These are phyloP conservation scores for Boletellus sp. DNA, from an alignment of 768 basidiomycete species.

Conservation along the genomic window DNA sequence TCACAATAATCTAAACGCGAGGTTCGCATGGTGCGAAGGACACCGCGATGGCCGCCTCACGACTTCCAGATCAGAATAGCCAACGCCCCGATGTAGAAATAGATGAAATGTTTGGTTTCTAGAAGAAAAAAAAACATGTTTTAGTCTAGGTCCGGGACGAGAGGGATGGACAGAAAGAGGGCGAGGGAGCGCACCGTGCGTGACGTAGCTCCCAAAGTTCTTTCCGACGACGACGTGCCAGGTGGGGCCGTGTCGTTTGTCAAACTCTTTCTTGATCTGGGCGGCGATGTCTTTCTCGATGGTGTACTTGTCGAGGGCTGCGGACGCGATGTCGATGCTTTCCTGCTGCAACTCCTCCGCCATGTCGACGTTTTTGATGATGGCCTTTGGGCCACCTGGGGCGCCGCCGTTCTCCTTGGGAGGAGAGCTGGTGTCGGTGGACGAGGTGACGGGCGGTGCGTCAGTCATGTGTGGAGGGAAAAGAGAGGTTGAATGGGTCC, in stretches of 20 bases:
- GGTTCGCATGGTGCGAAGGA: background rate
- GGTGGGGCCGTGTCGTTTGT: constrained; percentile 86
- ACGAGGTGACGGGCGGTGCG: constrained; percentile 55
- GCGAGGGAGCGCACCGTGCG: constrained; percentile 66
- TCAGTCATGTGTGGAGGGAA: constrained; percentile 43
- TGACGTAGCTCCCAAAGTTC: constrained; percentile 98
- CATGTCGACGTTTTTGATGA: constrained; percentile 98
- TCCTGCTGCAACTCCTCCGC: constrained; percentile 94
- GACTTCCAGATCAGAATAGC: constrained; percentile 96
- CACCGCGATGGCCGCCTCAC: constrained; percentile 35
- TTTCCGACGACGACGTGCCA: constrained; percentile 99
- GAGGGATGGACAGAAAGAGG: background rate
- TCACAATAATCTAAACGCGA: constrained; percentile 24
- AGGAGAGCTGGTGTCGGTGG: constrained; percentile 49
- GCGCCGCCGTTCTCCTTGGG: constrained; percentile 38
- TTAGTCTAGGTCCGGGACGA: too few species aligned
- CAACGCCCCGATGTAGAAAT: constrained; percentile 92
- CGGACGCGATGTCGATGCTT: constrained; percentile 81
- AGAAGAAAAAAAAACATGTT: constrained; percentile 4
- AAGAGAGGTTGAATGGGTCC: background rate
- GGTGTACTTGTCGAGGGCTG: constrained; percentile 84
- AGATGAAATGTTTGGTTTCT: constrained; percentile 99
- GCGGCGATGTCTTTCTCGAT: constrained; percentile 99
- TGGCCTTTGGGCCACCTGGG: constrained; percentile 64
- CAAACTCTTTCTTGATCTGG: constrained; percentile 97